These are phyloP conservation scores for Drechslerella coelobrocha DNA, from an alignment of 2,329 filamentous ascomycete genomes.

Conservation along the genomic window DNA sequence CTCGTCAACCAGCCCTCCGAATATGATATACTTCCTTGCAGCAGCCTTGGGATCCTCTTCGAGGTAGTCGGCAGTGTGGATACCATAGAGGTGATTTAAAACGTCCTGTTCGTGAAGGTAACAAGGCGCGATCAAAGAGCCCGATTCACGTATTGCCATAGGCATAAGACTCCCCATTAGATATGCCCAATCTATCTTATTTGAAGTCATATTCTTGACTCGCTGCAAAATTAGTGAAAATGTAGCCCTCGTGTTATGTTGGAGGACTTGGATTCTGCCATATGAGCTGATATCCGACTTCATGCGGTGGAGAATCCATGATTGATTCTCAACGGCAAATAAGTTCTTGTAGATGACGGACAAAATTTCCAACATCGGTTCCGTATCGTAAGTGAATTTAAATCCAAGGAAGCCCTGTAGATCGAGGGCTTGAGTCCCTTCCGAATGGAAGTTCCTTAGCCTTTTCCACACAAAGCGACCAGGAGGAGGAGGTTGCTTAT, in stretches of 20 bases:
- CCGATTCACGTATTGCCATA: neutral
- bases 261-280: neutral
- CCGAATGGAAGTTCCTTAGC: neutral
- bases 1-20: neutral
- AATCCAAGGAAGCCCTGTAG: neutral
- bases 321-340: slow-evolving; percentile 10
- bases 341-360: slow-evolving; percentile 9
- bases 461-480: slow-evolving; percentile 32
- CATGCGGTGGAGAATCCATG: neutral
- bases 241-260: slow-evolving; percentile 18
- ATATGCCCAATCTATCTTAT: slow-evolving; percentile 4
- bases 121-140: slow-evolving; percentile 14
- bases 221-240: slow-evolving; percentile 18
- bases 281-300: neutral
- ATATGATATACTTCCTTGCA: neutral
- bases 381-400: slow-evolving; percentile 15
- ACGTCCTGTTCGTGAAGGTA: slow-evolving; percentile 19
- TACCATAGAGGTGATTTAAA: slow-evolving; percentile 10
- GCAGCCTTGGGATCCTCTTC: neutral
- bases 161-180: slow-evolving; percentile 13
- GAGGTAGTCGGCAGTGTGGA: slow-evolving; percentile 1
- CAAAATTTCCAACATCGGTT: slow-evolving; percentile 8
- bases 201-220: slow-evolving; percentile 11
- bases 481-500: neutral
- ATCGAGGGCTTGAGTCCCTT: neutral